Base-by-base conservation (phyloP, 179 eudicot genomes). In the Spinacia oleracea region DNA sequence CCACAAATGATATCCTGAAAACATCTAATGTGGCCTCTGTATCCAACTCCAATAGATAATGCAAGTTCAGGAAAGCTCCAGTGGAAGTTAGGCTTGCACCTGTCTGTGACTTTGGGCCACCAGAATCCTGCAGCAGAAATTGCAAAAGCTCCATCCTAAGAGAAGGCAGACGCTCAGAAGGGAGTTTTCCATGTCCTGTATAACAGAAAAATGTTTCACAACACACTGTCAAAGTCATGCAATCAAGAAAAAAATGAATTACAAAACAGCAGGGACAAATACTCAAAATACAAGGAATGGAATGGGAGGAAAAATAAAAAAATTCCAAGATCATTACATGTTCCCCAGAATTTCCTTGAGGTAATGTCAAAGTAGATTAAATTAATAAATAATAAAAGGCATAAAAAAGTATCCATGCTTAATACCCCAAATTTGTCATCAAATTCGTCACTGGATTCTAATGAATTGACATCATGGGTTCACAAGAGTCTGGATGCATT, bases 1-100 rank as follows among this genome's bases (percentile, higher is more conserved):
- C 91, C 60, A 63, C 80, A 82, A 90, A 90, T 70, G 94, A 93
- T 83, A 87, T 88, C 83, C 84, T 86, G 84, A 95, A 73, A 84
- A 95, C 94, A 81, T 91, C 93, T 80, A 95, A 85, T 66, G 97
- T 89, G 84, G 97, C 93, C 81, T 89, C 97, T 18, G 95, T 89
- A 75, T 95, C 98, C 75, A 95, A 87, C 78, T 90, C 87, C 77
- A 93, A 78, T 56, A 95, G 86, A 89, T 88, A 88, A 81, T 87
- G 87, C 80, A 95, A 75, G 83, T 95, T 86, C 69, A 84, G 81
- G 77, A 81, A 88, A 72, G 85, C 82, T 75, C 87, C 88, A 29
- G 82, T 69, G 31, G 87, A 84, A 76, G 76, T 82, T 79, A 87
- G 70, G 81, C 82, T 83, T 63, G 89, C 80, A 79, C 77, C 83